Percentiles rank a stretch among this genome's conserved stretches.
These are phyloP conservation scores for Pyricularia pennisetigena DNA, from an alignment of 2,329 filamentous ascomycete species.

Conservation along the genomic window DNA sequence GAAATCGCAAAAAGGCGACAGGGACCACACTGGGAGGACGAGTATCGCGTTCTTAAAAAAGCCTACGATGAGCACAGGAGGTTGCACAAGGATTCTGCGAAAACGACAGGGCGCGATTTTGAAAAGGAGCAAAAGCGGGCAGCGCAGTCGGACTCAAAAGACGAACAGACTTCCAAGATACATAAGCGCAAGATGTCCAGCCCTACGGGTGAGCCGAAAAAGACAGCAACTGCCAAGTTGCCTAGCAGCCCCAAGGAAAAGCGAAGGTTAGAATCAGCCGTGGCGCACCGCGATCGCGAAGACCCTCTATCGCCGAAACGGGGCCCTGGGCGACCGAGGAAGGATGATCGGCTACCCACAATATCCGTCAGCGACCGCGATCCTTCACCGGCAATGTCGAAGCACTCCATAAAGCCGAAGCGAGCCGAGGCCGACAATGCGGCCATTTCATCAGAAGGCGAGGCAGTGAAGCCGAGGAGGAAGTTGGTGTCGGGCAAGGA, in stretches of 20 bases:
- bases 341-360: slow-evolving; percentile 40
- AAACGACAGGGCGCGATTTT: slow-evolving; percentile 31
- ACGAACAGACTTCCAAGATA: slow-evolving; percentile 25
- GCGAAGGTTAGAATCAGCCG: slow-evolving; percentile 30
- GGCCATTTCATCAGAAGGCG: slow-evolving; percentile 44
- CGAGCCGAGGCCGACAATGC: slow-evolving; percentile 44
- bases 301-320: slow-evolving; percentile 39
- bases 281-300: slow-evolving; percentile 35
- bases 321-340: slow-evolving; percentile 41
- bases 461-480: slow-evolving; percentile 47
- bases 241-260: slow-evolving; percentile 39
- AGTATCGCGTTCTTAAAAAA: slow-evolving; percentile 70
- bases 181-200: slow-evolving; percentile 39
- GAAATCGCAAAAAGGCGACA: slow-evolving; percentile 76
- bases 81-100: slow-evolving; percentile 34
- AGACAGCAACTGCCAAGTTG: slow-evolving; percentile 21
- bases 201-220: slow-evolving; percentile 37
- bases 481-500: slow-evolving; percentile 57
- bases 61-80: slow-evolving; percentile 59
- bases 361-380: slow-evolving; percentile 43
- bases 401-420: slow-evolving; percentile 37
- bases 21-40: slow-evolving; percentile 84
- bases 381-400: slow-evolving; percentile 36
- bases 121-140: slow-evolving; percentile 32
- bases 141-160: slow-evolving; percentile 32